Percentiles rank a stretch among this genome's conserved stretches.
Evolutionary conservation across 495 filamentous ascomycete species (phyloP).

Genomic region (Penicillium steckii): DNA sequence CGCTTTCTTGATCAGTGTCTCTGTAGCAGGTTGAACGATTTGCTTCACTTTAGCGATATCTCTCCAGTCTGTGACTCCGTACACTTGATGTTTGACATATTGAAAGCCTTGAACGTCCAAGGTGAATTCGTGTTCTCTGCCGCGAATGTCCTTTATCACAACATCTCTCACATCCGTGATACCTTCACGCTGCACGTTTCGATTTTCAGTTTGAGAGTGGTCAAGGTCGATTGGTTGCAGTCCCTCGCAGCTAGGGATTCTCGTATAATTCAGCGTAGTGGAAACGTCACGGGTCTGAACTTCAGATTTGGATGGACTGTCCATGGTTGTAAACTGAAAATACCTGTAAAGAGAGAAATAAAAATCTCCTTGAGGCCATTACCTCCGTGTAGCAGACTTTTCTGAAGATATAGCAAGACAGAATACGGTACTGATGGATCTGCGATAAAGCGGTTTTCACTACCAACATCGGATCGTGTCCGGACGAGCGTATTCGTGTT

Average conservation of each 20-base stretch:
- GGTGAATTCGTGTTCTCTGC: not conserved
- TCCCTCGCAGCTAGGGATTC: not conserved
- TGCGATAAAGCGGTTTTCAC: too few species aligned
- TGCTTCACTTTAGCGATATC: not conserved
- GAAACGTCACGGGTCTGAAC: too few species aligned
- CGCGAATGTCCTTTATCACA: not conserved
- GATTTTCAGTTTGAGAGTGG: not conserved
- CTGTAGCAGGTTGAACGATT: not conserved
- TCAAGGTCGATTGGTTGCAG: not conserved
- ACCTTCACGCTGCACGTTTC: not conserved
- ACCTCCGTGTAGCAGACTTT: too few species aligned
- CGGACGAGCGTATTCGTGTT: too few species aligned
- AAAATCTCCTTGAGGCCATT: too few species aligned
- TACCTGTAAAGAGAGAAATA: too few species aligned
- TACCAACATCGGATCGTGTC: too few species aligned
- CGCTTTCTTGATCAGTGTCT: not conserved
- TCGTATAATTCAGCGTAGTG: not conserved
- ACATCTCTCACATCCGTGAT: not conserved
- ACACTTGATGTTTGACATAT: slow-evolving; percentile 7
- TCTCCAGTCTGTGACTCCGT: not conserved
- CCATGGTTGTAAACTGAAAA: too few species aligned
- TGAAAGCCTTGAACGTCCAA: slow-evolving; percentile 1
- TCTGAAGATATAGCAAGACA: too few species aligned
- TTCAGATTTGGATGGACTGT: too few species aligned
- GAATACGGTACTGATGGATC: too few species aligned